Conservation (phyloP, 805 yeast species). For the Yarrowia deformans region DNA sequence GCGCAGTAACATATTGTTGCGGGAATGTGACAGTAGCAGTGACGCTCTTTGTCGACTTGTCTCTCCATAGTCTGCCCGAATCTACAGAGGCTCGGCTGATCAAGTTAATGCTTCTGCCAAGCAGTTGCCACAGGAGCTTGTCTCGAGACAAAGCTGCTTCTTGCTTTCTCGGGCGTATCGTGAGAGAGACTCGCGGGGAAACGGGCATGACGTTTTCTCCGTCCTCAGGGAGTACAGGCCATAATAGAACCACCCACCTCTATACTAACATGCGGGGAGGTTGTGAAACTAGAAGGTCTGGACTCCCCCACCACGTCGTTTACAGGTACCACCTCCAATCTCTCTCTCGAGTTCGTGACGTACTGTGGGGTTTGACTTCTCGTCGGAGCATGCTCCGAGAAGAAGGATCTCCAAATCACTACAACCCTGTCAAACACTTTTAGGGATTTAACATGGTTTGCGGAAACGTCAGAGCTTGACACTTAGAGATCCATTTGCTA, state of each 20-base stretch:
- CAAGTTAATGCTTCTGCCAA: not conserved
- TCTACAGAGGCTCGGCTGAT: slow-evolving; percentile 29
- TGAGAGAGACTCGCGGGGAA: no score
- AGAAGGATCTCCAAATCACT: not conserved
- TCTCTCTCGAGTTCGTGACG: not conserved
- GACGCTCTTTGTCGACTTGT: no score
- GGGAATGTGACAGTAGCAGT: slow-evolving; percentile 2
- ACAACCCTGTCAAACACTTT: slow-evolving; percentile 5
- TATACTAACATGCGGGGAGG: not conserved
- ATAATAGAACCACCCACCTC: no score
- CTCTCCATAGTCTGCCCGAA: not conserved
- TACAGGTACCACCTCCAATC: not conserved
- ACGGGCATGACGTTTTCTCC: not conserved
- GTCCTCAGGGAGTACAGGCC: no score
- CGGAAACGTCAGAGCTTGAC: no score
- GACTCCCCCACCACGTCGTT: not conserved
- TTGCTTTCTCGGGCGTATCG: slow-evolving; percentile 21
- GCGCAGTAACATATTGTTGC: not conserved
- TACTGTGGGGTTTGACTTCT: slow-evolving; percentile 15
- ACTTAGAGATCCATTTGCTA: no score
- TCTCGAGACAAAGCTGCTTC: not conserved
- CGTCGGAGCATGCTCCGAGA: not conserved
- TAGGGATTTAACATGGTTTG: slow-evolving; percentile 21
- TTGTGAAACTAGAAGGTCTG: not conserved
- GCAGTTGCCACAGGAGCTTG: slow-evolving; percentile 9